Evolutionary conservation across 371 early-diverging fungal genomes (phyloP).

Genomic region (Mucor lusitanicus): DNA sequence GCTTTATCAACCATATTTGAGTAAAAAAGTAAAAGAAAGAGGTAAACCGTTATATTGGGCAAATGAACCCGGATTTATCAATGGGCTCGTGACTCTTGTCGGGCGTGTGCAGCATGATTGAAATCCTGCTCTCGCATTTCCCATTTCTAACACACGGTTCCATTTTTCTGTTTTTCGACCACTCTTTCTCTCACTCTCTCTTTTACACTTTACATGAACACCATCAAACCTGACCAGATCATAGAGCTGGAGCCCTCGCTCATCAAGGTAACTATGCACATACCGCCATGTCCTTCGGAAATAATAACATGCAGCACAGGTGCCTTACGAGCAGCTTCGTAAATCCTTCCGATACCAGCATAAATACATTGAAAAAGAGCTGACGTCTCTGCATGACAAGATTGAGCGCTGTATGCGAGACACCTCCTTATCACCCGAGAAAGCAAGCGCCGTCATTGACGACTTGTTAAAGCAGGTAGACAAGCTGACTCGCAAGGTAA

Average conservation of each 20-base stretch:
- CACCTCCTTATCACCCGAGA: slow-evolving; percentile 40
- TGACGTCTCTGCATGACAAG: slow-evolving; percentile 47
- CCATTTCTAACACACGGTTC: not conserved
- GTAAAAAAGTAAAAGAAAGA: not conserved
- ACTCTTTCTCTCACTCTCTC: not conserved
- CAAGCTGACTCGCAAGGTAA: slow-evolving; percentile 75
- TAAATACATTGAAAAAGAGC: slow-evolving; percentile 83
- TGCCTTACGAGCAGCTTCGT: slow-evolving; percentile 88
- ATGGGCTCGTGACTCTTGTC: not conserved
- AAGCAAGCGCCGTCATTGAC: slow-evolving; percentile 61
- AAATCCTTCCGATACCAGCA: slow-evolving; percentile 79
- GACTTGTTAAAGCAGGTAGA: slow-evolving; percentile 65
- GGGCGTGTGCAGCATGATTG: not conserved
- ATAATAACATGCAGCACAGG: slow-evolving; percentile 48
- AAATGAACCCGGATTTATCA: not conserved
- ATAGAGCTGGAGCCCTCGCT: slow-evolving; percentile 88
- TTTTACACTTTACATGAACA: slow-evolving; percentile 56
- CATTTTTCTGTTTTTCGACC: not conserved
- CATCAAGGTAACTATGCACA: slow-evolving; percentile 65
- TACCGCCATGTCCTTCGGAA: not conserved
- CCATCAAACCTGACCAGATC: slow-evolving; percentile 75
- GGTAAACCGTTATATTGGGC: not conserved
- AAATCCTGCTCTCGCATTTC: not conserved
- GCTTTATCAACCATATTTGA: not conserved
- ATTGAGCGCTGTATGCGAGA: slow-evolving; percentile 43